Base-by-base conservation (phyloP, 257 asterid species). In the Ehretia macrophylla region DNA sequence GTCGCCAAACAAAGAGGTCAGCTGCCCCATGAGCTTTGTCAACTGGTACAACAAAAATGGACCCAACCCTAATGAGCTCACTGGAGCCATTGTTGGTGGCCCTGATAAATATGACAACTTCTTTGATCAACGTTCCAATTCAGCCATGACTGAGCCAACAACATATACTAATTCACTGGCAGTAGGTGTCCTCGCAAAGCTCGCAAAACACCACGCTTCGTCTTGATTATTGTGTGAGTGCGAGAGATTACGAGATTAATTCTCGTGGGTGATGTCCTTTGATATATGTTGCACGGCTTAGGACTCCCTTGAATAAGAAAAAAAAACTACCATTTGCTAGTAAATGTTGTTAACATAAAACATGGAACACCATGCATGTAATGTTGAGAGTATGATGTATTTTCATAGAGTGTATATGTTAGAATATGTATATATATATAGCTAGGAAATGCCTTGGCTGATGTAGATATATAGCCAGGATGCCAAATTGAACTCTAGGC, bases 11-110 rank as follows among this genome's bases (percentile, higher is more conserved):
- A 17, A 70, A 66, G 64, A 23, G 5, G 65, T 86, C 1, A 66
- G 22, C 60, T 89, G 97, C 55, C 54, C 79, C 1, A 74, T 83
- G 88, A 84, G 83, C 83, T 89, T 89, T 51, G 78, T 66, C 0
- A 16, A 79, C 14, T 86, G 86, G 86, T 77, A 59, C 71, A 72
- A 81, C 68, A 62, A 59, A 5, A 40, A 84, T 14, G 51, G 11
- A 0, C 76, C 94, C 0, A 86, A 89, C 62, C 73, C 74, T 8
- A 84, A 89, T 27, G 95, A 89, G 81, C 80, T 89, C 14, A 89
- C 97, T 0, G 97, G 97, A 0, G 97, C 97, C 69, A 82, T 89
- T 12, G 73, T 89, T 0, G 97, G 97, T 0, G 97, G 97, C 3
- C 97, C 97, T 0, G 92, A 89, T 69, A 60, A 20, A 51, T 45